Base-by-base conservation (phyloP, 2,329 filamentous ascomycete genomes). In the Camptophora hylomeconis region DNA sequence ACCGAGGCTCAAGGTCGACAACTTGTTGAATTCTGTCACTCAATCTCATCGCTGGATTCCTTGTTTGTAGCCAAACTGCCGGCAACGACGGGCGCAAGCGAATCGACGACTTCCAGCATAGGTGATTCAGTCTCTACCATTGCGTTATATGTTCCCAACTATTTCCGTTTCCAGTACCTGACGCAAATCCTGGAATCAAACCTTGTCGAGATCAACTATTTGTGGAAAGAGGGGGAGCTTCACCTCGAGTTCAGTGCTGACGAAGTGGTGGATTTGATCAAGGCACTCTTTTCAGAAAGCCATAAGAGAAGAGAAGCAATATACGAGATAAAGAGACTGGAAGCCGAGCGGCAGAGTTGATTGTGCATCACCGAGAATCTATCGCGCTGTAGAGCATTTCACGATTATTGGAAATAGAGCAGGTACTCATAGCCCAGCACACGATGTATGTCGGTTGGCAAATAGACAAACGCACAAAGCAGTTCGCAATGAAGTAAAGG, bases 141-240 rank as follows among this genome's bases (percentile, higher is more conserved):
- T 3, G 67, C 68, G 14, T 57, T 75, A 7, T 76, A 76, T 38
- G 68, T 69, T 25, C 61, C 65, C 3, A 68, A 66, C 38, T 77
- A 72, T 72, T 57, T 76, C 37, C 71, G 70, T 35, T 75, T 76
- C 45, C 70, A 74, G 45, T 76, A 75, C 41, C 46, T 77, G 29
- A 55, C 63, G 22, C 72, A 75, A 40, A 73, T 77, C 24, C 47
- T 77, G 29, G 72, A 75, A 30, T 67, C 67, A 31, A 70, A 63
- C 26, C 52, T 77, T 10, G 72, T 68, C 12, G 72, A 77, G 43
- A 76, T 77, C 52, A 73, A 67, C 43, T 76, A 67, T 38, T 48
- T 76, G 23, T 77, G 72, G 72, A 61, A 59, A 3, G 71, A 77
- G 40, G 69, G 69, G n/a, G 72, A 72, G 47, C 44, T 77, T 42